Percentiles rank a stretch among this genome's conserved stretches.
Conservation (phyloP, 2,329 filamentous ascomycete genomes). For the Neopestalotiopsis clavispora region DNA sequence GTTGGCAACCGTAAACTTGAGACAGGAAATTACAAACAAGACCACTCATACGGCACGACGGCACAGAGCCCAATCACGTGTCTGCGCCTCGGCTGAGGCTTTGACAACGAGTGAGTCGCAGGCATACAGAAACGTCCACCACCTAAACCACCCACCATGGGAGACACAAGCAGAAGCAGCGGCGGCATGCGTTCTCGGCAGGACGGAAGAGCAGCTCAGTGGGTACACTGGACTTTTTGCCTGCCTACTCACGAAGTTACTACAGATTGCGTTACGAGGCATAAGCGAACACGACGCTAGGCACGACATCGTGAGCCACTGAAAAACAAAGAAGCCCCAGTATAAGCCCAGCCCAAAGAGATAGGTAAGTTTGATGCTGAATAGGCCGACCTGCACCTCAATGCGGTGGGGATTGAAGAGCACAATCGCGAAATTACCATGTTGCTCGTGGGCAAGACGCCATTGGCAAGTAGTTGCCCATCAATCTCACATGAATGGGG, state of each 20-base stretch:
- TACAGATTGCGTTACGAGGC: neutral
- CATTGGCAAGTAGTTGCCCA: constrained; percentile 1
- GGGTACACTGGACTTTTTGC: neutral
- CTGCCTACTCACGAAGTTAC: neutral
- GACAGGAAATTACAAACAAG: neutral
- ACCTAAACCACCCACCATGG: neutral
- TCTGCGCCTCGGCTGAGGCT: neutral
- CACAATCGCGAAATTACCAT: constrained; percentile 1
- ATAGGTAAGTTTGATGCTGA: neutral
- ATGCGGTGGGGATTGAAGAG: neutral
- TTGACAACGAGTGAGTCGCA: neutral
- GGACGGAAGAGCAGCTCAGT: neutral
- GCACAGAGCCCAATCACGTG: neutral
- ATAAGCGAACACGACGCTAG: constrained; percentile 2
- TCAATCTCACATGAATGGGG: neutral
- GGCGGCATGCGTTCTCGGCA: neutral
- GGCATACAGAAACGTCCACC: neutral
- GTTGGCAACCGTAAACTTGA: neutral
- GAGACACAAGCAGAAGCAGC: neutral
- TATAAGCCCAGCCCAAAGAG: neutral
- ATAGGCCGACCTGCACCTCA: neutral
- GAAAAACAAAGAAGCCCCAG: neutral
- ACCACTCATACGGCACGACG: neutral
- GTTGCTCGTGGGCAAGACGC: neutral
- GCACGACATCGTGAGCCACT: neutral